Evolutionary conservation across 108 stramenopile species (phyloP).

Genomic region (Ochromonas danica): DNA sequence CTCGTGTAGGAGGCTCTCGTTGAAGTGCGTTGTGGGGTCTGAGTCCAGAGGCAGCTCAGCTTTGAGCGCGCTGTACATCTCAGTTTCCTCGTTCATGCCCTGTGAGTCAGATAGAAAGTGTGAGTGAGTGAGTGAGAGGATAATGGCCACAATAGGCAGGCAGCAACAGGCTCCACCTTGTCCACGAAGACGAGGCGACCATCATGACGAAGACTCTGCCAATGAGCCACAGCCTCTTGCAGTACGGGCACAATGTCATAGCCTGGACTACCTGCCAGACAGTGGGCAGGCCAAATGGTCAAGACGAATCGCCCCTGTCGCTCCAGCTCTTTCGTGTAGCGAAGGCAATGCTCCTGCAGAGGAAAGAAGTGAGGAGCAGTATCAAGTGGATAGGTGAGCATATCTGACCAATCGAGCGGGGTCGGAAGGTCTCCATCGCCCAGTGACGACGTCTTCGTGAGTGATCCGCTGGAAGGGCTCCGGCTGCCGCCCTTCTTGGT

Average conservation of each 20-base stretch:
- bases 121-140: too few species aligned
- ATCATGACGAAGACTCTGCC: too few species aligned
- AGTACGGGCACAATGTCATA: constrained; percentile 42
- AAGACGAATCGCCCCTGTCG: constrained; percentile 65
- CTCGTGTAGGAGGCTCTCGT: constrained; percentile 52
- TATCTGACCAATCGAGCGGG: too few species aligned
- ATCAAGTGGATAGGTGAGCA: background rate
- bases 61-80: constrained; percentile 78
- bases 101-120: too few species aligned
- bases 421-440: constrained; percentile 59
- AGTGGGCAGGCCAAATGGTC: constrained; percentile 94
- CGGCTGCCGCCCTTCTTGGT: constrained; percentile 53
- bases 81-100: constrained; percentile 80
- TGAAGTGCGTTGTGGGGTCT: constrained; percentile 57
- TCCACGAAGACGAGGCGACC: too few species aligned
- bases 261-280: constrained; percentile 73
- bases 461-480: constrained; percentile 79
- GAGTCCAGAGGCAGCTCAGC: constrained; percentile 86
- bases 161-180: too few species aligned
- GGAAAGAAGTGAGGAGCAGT: background rate
- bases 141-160: too few species aligned
- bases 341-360: constrained; percentile 42
- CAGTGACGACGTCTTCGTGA: constrained; percentile 29
- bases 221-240: constrained; percentile 31
- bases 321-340: constrained; percentile 62